These are phyloP conservation scores for Intubia oerlemansii DNA, from an alignment of 2,329 filamentous ascomycete genomes.

Conservation along the genomic window DNA sequence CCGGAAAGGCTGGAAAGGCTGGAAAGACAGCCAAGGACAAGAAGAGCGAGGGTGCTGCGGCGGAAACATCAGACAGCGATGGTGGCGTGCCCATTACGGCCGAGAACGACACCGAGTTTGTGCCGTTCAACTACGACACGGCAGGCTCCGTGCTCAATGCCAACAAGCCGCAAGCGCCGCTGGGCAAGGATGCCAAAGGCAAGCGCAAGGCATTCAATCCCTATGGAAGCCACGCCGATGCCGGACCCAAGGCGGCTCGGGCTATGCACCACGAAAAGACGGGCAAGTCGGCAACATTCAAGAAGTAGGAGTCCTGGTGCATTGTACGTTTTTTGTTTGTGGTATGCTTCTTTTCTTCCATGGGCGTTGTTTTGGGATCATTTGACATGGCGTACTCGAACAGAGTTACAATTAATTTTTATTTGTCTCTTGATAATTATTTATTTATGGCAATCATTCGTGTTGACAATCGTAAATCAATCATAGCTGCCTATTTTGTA, in stretches of 20 bases:
- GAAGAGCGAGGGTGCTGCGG: slow-evolving; percentile 12
- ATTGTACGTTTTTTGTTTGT: no score
- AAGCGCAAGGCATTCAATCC: slow-evolving; percentile 15
- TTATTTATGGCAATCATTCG: no score
- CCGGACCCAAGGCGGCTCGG: slow-evolving; percentile 12
- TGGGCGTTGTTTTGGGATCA: no score
- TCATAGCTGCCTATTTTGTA: no score
- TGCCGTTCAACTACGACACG: slow-evolving; percentile 16
- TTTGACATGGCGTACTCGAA: no score
- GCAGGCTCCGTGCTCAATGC: slow-evolving; percentile 14
- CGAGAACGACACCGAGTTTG: slow-evolving; percentile 9
- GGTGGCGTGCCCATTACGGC: slow-evolving; percentile 15
- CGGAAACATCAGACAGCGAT: slow-evolving; percentile 15
- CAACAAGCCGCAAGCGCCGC: slow-evolving; percentile 1
- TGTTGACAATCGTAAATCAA: no score
- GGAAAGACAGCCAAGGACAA: slow-evolving; percentile 9
- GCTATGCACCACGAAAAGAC: slow-evolving; percentile 13
- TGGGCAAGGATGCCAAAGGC: slow-evolving; percentile 3
- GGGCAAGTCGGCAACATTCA: slow-evolving; percentile 19
- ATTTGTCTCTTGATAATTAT: no score
- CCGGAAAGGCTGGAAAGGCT: no score
- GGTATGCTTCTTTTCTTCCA: no score
- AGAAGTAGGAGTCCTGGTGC: slow-evolving; percentile 13
- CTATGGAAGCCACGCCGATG: slow-evolving; percentile 11
- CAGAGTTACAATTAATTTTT: no score